Conservation (phyloP, 2,329 filamentous ascomycete species). For the Neocucurbitaria cava region DNA sequence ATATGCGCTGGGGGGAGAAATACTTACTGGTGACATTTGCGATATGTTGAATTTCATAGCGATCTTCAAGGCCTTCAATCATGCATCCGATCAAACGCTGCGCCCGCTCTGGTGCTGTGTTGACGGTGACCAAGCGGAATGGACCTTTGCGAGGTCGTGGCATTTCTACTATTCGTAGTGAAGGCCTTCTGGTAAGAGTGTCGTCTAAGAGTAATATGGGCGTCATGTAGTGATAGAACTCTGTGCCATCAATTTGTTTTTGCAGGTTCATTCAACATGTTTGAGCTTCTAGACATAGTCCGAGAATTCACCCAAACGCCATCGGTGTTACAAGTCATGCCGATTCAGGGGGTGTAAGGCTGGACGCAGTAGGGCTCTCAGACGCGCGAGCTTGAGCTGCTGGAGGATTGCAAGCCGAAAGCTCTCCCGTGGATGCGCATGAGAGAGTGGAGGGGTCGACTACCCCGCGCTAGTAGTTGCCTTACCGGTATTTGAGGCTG, state of each 20-base stretch:
- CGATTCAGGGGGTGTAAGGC: neutral
- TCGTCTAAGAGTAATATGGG: neutral
- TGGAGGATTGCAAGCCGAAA: slow-evolving; percentile 1
- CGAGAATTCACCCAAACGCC: neutral
- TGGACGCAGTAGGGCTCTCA: neutral
- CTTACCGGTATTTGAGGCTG: slow-evolving; percentile 12
- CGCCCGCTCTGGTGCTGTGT: slow-evolving; percentile 71
- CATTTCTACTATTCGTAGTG: neutral
- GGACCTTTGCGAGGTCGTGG: slow-evolving; percentile 52
- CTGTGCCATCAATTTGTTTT: neutral
- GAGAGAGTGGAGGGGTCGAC: slow-evolving; percentile 19
- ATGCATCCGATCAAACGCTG: slow-evolving; percentile 68
- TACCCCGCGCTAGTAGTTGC: slow-evolving; percentile 32
- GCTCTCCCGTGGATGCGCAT: slow-evolving; percentile 6
- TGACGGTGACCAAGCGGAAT: slow-evolving; percentile 71
- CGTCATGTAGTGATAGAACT: neutral
- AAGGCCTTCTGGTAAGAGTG: neutral
- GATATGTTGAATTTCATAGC: slow-evolving; percentile 68
- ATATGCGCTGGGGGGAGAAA: neutral
- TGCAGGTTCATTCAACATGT: neutral
- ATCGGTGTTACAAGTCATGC: neutral
- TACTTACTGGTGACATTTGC: slow-evolving; percentile 67
- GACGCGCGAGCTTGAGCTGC: too few species aligned
- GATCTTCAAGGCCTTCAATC: slow-evolving; percentile 66
- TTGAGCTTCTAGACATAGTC: neutral